phyloP scores from a whole-genome alignment of 768 basidiomycete species.

The Mycena amicta region DNA sequence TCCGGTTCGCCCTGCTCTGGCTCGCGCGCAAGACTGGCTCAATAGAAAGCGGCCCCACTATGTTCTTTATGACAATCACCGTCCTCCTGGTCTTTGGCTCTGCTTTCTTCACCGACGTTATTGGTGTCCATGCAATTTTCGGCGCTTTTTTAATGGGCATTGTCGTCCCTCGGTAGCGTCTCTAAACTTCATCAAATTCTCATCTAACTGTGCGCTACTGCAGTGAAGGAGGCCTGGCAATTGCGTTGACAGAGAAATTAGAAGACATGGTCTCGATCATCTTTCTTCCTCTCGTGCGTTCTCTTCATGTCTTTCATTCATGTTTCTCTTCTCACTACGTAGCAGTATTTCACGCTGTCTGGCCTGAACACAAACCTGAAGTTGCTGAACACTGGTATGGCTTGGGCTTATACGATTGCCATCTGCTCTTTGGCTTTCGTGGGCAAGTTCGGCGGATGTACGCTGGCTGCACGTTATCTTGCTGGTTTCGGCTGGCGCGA shows the following conservation, averaged over 20 bases:
- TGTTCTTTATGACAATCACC: slow-evolving; percentile 86
- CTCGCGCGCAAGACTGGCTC: slow-evolving; percentile 80
- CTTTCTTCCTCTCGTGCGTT: slow-evolving; percentile 79
- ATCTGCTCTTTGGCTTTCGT: slow-evolving; percentile 78
- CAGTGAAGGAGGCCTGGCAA: slow-evolving; percentile 85
- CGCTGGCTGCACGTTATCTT: slow-evolving; percentile 60
- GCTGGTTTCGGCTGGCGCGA: slow-evolving; percentile 85
- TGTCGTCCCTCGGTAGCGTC: slow-evolving; percentile 83
- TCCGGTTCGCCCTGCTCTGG: slow-evolving; percentile 65
- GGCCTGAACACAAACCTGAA: slow-evolving; percentile 90
- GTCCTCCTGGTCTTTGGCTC: slow-evolving; percentile 82
- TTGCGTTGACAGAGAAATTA: slow-evolving; percentile 90
- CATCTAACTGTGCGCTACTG: no score
- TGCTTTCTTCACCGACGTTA: slow-evolving; percentile 91
- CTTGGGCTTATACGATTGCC: slow-evolving; percentile 87
- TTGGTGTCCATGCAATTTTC: slow-evolving; percentile 92
- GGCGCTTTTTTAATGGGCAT: slow-evolving; percentile 86
- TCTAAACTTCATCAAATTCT: no score
- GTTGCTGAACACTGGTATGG: slow-evolving; percentile 76
- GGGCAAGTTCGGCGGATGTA: slow-evolving; percentile 90
- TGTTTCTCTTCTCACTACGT: background rate
- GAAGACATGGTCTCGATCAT: slow-evolving; percentile 93
- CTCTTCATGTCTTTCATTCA: background rate
- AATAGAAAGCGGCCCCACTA: slow-evolving; percentile 79
- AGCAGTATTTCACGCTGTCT: slow-evolving; percentile 88